Percentiles rank a stretch among this genome's conserved stretches.
Conservation (phyloP, 352 stramenopile genomes). For the Aphanomyces euteiches region DNA sequence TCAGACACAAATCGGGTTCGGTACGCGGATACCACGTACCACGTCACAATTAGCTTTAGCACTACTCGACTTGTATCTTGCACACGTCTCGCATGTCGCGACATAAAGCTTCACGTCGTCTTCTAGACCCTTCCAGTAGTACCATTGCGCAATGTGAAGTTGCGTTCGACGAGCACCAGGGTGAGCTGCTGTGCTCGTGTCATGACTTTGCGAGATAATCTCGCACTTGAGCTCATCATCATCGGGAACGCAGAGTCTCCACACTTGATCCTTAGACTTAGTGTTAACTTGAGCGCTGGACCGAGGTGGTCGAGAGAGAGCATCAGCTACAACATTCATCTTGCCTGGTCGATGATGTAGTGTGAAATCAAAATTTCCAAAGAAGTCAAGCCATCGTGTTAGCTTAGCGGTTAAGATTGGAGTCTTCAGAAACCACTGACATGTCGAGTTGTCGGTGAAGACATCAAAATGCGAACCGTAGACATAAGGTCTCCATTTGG, state of each 20-base stretch:
- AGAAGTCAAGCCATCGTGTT: no score
- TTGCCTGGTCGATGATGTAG: no score
- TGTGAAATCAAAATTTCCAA: no score
- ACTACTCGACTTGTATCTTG: constrained; percentile 35
- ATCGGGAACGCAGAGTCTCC: not conserved
- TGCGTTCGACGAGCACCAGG: constrained; percentile 20
- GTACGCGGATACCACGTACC: no score
- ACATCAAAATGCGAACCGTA: constrained; percentile 29
- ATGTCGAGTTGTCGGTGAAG: constrained; percentile 33
- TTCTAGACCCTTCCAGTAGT: constrained; percentile 27
- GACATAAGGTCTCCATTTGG: constrained; percentile 34
- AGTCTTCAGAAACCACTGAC: no score
- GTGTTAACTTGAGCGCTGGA: not conserved
- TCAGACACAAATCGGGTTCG: no score
- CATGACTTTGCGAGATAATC: constrained; percentile 16
- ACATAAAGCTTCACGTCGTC: constrained; percentile 30
- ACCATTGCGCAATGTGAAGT: constrained; percentile 5
- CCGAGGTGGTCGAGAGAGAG: constrained; percentile 19
- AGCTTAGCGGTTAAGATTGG: no score
- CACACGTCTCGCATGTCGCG: constrained; percentile 35
- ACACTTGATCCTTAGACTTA: constrained; percentile 22
- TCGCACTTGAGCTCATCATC: not conserved
- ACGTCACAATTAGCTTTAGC: no score
- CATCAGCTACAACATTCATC: constrained; percentile 26
- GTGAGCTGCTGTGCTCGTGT: not conserved